Evolutionary conservation across 1,284 basidiomycete species (phyloP).

Genomic region (Moesziomyces parantarcticus): DNA sequence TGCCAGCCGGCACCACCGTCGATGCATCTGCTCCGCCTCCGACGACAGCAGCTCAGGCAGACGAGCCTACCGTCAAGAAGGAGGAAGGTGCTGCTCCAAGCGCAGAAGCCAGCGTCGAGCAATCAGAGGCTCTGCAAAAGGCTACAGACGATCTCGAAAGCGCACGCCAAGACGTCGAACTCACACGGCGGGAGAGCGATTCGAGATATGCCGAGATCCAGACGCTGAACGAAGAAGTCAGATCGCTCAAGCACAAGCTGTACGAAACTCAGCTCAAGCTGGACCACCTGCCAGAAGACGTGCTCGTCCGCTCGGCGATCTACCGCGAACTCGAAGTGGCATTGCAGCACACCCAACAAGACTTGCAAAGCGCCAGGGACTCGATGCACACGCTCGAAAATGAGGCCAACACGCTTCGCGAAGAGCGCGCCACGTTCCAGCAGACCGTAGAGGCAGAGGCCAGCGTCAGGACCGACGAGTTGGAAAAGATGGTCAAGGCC

Average conservation of each 20-base stretch:
- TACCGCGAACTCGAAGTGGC: slow-evolving; percentile 34
- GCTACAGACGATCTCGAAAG: slow-evolving; percentile 29
- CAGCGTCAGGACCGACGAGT: slow-evolving; percentile 72
- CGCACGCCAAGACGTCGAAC: slow-evolving; percentile 37
- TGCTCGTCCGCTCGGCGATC: slow-evolving; percentile 26
- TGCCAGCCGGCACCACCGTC: slow-evolving; percentile 21
- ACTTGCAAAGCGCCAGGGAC: slow-evolving; percentile 20
- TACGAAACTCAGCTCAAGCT: slow-evolving; percentile 31
- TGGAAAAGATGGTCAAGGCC: slow-evolving; percentile 78
- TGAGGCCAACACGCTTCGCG: slow-evolving; percentile 58
- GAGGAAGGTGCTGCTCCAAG: slow-evolving; percentile 6
- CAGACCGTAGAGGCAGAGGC: slow-evolving; percentile 54
- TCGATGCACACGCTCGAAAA: slow-evolving; percentile 33
- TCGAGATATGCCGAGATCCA: slow-evolving; percentile 48
- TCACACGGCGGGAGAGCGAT: slow-evolving; percentile 45
- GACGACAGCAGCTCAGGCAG: slow-evolving; percentile 2
- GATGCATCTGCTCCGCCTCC: slow-evolving; percentile 12
- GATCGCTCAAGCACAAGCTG: slow-evolving; percentile 32
- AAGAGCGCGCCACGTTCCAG: slow-evolving; percentile 44
- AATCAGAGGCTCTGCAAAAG: slow-evolving; percentile 35
- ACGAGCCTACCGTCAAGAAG: slow-evolving; percentile 6
- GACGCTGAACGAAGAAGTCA: slow-evolving; percentile 43
- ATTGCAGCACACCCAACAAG: slow-evolving; percentile 27
- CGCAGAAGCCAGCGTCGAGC: slow-evolving; percentile 9
- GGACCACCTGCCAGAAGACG: slow-evolving; percentile 37